Evolutionary conservation across 805 yeast genomes (phyloP).

Genomic region (Lipomyces japonicus): DNA sequence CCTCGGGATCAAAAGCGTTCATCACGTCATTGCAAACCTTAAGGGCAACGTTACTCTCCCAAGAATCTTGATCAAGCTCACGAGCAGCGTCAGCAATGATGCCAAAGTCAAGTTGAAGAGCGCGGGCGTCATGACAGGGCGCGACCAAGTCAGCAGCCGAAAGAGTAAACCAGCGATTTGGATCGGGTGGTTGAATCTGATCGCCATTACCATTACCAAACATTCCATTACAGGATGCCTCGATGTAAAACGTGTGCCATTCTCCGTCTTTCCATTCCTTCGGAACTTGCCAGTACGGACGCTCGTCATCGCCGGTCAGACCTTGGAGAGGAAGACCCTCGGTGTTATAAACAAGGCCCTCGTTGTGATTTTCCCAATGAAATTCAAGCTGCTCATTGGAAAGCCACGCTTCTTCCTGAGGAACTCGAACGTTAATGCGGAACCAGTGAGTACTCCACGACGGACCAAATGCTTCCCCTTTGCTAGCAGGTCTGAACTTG

Average conservation of each 20-base stretch:
- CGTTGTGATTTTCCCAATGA: constrained; percentile 69
- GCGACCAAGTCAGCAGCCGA: constrained; percentile 70
- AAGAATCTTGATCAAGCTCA: constrained; percentile 66
- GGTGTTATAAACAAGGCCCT: constrained; percentile 70
- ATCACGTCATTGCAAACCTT: constrained; percentile 76
- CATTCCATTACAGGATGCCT: constrained; percentile 93
- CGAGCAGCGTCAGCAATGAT: constrained; percentile 87
- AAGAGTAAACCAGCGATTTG: constrained; percentile 66
- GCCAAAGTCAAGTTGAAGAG: constrained; percentile 76
- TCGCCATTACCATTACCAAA: constrained; percentile 66
- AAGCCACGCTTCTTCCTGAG: constrained; percentile 40
- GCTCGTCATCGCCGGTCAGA: constrained; percentile 70
- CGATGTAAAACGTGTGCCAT: constrained; percentile 70
- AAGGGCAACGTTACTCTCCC: constrained; percentile 82
- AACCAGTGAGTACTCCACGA: constrained; percentile 98
- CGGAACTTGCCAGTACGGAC: constrained; percentile 71
- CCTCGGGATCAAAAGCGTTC: constrained; percentile 73
- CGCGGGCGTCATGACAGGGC: constrained; percentile 77
- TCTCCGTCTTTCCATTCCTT: constrained; percentile 47
- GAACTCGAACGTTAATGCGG: constrained; percentile 60
- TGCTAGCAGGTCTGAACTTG: constrained; percentile 40
- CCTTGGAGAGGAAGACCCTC: constrained; percentile 75
- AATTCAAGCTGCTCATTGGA: constrained; percentile 23
- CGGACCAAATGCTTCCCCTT: constrained; percentile 83
- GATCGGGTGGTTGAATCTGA: constrained; percentile 62